Evolutionary conservation across 257 asterid genomes (phyloP).

Genomic region (Plectranthus barbatus): DNA sequence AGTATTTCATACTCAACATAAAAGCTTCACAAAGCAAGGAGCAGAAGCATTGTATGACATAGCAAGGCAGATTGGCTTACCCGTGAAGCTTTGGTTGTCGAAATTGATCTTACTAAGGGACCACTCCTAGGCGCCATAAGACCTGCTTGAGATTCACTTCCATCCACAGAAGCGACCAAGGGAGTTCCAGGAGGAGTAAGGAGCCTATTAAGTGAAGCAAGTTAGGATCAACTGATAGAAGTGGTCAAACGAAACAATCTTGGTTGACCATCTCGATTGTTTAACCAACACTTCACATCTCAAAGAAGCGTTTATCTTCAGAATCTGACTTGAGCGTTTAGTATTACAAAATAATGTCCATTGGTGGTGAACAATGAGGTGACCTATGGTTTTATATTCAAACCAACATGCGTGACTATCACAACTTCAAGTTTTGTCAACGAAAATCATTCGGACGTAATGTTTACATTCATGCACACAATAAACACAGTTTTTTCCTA

Average conservation of each 20-base stretch:
- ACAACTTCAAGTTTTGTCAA: not conserved
- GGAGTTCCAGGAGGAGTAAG: constrained; percentile 99
- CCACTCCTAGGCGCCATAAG: constrained; percentile 58
- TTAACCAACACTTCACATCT: not conserved
- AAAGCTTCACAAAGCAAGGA: constrained; percentile 4
- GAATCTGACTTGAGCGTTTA: not conserved
- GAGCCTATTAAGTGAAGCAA: constrained; percentile 54
- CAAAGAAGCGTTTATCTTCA: not conserved
- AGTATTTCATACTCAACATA: not conserved
- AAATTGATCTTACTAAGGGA: constrained; percentile 52
- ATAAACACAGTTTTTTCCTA: not conserved
- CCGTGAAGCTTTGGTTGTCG: constrained; percentile 85
- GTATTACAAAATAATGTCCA: not conserved
- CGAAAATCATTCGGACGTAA: not conserved
- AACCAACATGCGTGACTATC: not conserved
- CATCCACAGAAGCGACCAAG: constrained; percentile 64
- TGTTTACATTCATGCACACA: not conserved
- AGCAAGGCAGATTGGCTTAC: constrained; percentile 35
- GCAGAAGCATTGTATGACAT: not conserved
- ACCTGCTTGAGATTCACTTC: constrained; percentile 49
- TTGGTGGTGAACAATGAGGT: not conserved
- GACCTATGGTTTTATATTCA: not conserved
- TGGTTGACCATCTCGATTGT: constrained; percentile 3
- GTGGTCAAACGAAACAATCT: not conserved
- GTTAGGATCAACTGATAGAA: constrained; percentile 1